Evolutionary conservation across 1,139 yeast genomes (phyloP).

Genomic region (Debaryomyces psychrophilus): DNA sequence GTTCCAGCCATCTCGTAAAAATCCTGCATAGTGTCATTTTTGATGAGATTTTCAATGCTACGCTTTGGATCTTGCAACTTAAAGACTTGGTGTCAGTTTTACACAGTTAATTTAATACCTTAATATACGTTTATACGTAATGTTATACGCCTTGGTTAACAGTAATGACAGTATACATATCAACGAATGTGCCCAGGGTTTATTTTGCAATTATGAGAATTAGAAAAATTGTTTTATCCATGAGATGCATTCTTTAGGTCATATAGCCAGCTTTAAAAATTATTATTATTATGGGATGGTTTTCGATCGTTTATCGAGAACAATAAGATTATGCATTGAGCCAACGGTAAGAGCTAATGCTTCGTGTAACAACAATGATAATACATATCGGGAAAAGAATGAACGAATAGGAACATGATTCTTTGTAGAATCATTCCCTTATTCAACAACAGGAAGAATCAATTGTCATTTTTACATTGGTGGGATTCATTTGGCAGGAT

Average conservation of each 20-base stretch:
- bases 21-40: not conserved
- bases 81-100: not conserved
- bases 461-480: too few relatives aligned
- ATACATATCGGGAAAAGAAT: not conserved
- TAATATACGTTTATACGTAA: not conserved
- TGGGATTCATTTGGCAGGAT: too few relatives aligned
- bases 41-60: not conserved
- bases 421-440: not conserved
- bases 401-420: not conserved
- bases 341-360: not conserved
- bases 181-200: too few relatives aligned
- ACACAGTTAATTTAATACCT: not conserved
- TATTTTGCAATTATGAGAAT: too few relatives aligned
- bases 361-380: not conserved
- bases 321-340: not conserved
- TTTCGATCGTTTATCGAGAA: too few relatives aligned
- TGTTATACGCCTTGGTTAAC: too few relatives aligned
- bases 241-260: too few relatives aligned
- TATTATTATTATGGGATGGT: too few relatives aligned
- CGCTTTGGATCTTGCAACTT: not conserved
- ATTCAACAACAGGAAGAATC: too few relatives aligned
- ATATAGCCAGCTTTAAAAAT: too few relatives aligned
- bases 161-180: too few relatives aligned
- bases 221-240: too few relatives aligned
- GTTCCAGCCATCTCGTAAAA: conserved; percentile 9